Conservation (phyloP, 768 basidiomycete genomes). For the Leucosporidium scottii region DNA sequence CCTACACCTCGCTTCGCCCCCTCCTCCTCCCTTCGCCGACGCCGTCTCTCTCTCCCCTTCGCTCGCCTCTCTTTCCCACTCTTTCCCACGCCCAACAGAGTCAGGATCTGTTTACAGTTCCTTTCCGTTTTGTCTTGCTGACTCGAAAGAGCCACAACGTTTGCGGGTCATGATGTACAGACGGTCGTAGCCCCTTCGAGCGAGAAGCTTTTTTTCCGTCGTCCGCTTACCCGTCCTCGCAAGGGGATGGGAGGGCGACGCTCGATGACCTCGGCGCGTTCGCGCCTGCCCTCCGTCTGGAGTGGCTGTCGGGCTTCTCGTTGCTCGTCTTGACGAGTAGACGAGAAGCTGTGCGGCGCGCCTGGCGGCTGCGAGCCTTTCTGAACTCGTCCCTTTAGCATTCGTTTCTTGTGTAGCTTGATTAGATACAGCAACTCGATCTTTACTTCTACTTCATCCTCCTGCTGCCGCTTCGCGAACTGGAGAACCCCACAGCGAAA, state of each 20-base stretch:
- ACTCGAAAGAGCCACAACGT: constrained; percentile 10
- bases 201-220: background rate
- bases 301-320: constrained; percentile 6
- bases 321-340: too few species aligned
- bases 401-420: background rate
- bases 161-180: constrained; percentile 1
- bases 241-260: background rate
- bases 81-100: too few species aligned
- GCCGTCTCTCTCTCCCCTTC: too few species aligned
- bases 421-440: too few species aligned
- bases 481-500: too few species aligned
- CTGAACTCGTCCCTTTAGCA: background rate
- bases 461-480: too few species aligned
- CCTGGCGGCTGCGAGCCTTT: constrained; percentile 2
- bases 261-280: constrained; percentile 4
- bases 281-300: constrained; percentile 5
- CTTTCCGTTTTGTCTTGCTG: constrained; percentile 9
- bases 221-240: background rate
- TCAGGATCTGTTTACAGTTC: background rate
- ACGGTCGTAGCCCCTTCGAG: constrained; percentile 5
- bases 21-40: too few species aligned
- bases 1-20: too few species aligned
- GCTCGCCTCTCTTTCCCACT: too few species aligned
- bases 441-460: too few species aligned
- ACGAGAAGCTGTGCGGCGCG: constrained; percentile 1